These are phyloP conservation scores for Rutstroemia sp. DNA, from an alignment of 2,329 filamentous ascomycete genomes.

Conservation along the genomic window DNA sequence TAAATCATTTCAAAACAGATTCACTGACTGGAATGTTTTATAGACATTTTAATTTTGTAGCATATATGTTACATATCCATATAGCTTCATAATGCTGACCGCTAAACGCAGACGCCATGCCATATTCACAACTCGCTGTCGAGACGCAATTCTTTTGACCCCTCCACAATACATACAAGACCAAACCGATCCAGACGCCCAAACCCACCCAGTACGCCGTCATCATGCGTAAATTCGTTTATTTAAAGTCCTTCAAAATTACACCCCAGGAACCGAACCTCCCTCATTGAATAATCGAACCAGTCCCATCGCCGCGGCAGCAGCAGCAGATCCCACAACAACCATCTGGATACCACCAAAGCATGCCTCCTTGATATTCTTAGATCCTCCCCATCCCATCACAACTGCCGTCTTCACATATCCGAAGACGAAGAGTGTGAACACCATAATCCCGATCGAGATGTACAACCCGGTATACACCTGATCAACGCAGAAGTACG, in stretches of 20 bases:
- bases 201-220: neutral
- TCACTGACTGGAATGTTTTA: too few species aligned
- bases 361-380: conserved; percentile 22
- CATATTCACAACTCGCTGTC: too few species aligned
- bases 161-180: too few species aligned
- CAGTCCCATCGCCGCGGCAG: conserved; percentile 33
- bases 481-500: conserved; percentile 43
- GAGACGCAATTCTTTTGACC: too few species aligned
- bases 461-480: conserved; percentile 45
- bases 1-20: too few species aligned
- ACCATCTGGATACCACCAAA: conserved; percentile 35
- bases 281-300: conserved; percentile 27
- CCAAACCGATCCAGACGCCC: too few species aligned
- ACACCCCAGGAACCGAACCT: conserved; percentile 6
- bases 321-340: conserved; percentile 32
- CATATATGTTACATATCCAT: too few species aligned
- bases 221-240: neutral
- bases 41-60: too few species aligned
- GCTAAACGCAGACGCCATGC: too few species aligned
- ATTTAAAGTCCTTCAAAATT: neutral
- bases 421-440: conserved; percentile 57
- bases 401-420: conserved; percentile 54
- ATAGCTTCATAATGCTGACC: too few species aligned
- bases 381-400: conserved; percentile 30
- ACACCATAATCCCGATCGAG: conserved; percentile 52